Evolutionary conservation across 805 yeast species (phyloP), one percentile per base, ranked within the genome.

Genomic region (Ogataea wickerhamii): DNA sequence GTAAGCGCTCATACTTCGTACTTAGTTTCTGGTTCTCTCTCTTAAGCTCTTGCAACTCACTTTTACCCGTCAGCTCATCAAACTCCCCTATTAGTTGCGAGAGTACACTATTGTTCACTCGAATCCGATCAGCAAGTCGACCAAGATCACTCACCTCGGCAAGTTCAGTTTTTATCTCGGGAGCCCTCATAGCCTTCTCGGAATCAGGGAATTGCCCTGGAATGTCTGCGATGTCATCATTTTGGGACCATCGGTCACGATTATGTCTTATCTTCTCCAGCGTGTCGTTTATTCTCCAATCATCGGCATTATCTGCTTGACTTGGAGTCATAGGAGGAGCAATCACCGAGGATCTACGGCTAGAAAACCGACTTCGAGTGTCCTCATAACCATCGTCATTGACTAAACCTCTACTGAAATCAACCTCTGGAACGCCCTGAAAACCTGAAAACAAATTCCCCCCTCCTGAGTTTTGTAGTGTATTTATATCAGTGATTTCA

Each of bases 351-450:
- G 48, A 42, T 34, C 46, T 27, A n/a, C 49, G 41, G 27, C 49
- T 43, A 12, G 45, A 35, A 20, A 43, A 33, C 42, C 38, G 28
- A 41, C 46, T 47, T 38, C 47, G 28, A 34, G 39, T 49, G 43
- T 28, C 47, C 48, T 31, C 40, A 56, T 38, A 43, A 10, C 51
- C 61, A 37, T 67, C 73, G 10, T 42, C 41, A 11, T 55, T 61
- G n/a, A n/a, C n/a, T n/a, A n/a, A n/a, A n/a, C n/a, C n/a, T 8
- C 51, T 61, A 16, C 7, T 52, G 49, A 6, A 56, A 60, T 56
- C 47, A 12, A 65, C 52, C 5, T 58, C 61, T 38, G 62, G 61
- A 3, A 64, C 71, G 5, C 66, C 60, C 6, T 10, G 11, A 7
- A 11, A 11, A 14, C 17, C n/a, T 8, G 25, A 8, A 13, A 10